These are phyloP conservation scores for Dendryphion nanum DNA, from an alignment of 2,329 filamentous ascomycete genomes.

Conservation along the genomic window DNA sequence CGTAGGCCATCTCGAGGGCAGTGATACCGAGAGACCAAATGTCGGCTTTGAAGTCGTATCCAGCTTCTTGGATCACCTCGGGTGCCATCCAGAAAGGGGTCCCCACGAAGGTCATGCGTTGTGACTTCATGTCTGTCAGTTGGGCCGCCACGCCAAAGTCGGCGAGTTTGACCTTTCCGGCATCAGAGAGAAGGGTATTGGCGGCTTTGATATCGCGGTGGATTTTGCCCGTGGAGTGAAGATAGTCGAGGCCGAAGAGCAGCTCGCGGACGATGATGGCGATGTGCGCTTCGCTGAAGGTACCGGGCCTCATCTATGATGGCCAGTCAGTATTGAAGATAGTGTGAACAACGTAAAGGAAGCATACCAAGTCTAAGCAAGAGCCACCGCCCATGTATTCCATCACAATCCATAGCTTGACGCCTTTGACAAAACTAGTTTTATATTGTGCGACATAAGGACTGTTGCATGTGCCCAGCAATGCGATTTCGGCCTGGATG, in stretches of 20 bases:
- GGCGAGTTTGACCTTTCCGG: conserved; percentile 89
- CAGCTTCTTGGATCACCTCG: conserved; percentile 96
- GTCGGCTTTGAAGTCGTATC: conserved; percentile 96
- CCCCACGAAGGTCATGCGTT: conserved; percentile 95
- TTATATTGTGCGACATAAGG: conserved; percentile 95
- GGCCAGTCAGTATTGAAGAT: conserved; percentile 18
- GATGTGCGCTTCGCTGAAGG: conserved; percentile 85
- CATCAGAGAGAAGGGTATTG: conserved; percentile 88
- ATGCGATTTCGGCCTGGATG: conserved; percentile 94
- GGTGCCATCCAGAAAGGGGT: conserved; percentile 99
- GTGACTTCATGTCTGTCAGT: conserved; percentile 94
- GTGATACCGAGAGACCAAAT: conserved; percentile 98
- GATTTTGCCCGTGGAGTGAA: conserved; percentile 92
- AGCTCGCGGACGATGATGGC: conserved; percentile 93
- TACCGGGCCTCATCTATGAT: conserved; percentile 77
- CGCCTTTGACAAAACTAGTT: conserved; percentile 90
- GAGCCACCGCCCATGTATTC: conserved; percentile 95
- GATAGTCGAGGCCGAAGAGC: conserved; percentile 84
- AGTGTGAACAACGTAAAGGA: not conserved
- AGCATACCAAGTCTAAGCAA: conserved; percentile 80
- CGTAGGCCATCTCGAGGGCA: conserved; percentile 85
- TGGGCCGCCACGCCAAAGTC: conserved; percentile 98
- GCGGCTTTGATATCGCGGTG: conserved; percentile 97
- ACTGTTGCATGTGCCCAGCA: conserved; percentile 92
- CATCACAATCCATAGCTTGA: conserved; percentile 99